These are phyloP conservation scores for Saitozyma sp. DNA, from an alignment of 768 basidiomycete species.

Conservation along the genomic window DNA sequence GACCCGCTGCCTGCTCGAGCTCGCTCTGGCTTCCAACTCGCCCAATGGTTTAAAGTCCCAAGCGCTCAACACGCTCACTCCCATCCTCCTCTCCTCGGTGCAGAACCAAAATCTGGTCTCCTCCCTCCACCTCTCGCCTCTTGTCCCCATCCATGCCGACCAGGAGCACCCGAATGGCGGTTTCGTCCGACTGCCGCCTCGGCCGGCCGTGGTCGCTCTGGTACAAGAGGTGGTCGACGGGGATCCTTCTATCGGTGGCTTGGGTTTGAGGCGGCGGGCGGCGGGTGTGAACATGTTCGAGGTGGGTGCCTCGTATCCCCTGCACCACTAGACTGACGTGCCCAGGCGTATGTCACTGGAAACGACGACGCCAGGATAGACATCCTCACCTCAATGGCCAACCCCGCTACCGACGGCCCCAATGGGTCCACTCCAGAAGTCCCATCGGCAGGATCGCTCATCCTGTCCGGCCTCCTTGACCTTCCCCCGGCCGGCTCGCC, in stretches of 20 bases:
- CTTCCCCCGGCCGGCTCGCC: constrained; percentile 31
- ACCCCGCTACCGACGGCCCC: constrained; percentile 21
- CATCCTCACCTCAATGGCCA: constrained; percentile 50
- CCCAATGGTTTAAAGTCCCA: constrained; percentile 84
- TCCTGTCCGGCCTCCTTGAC: constrained; percentile 54
- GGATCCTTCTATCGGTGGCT: constrained; percentile 73
- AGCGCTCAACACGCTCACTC: constrained; percentile 65
- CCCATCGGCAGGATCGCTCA: constrained; percentile 51
- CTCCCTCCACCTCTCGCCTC: constrained; percentile 73
- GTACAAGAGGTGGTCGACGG: constrained; percentile 82
- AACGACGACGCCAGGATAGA: constrained; percentile 54
- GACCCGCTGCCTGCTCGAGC: constrained; percentile 77
- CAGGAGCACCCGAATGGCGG: constrained; percentile 57
- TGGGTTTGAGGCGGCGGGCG: constrained; percentile 69
- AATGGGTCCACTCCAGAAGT: constrained; percentile 24
- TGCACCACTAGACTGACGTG: constrained; percentile 5
- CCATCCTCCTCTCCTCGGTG: constrained; percentile 65
- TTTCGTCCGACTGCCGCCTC: constrained; percentile 68
- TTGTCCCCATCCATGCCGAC: constrained; percentile 66
- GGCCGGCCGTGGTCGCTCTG: constrained; percentile 77
- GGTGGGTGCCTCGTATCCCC: constrained; percentile 55
- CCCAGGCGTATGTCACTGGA: constrained; percentile 50
- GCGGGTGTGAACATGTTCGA: constrained; percentile 81
- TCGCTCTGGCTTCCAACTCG: constrained; percentile 89
- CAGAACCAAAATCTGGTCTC: constrained; percentile 70